These are phyloP conservation scores for Diaporthe citriasiana DNA, from an alignment of 2,329 filamentous ascomycete genomes.

Conservation along the genomic window DNA sequence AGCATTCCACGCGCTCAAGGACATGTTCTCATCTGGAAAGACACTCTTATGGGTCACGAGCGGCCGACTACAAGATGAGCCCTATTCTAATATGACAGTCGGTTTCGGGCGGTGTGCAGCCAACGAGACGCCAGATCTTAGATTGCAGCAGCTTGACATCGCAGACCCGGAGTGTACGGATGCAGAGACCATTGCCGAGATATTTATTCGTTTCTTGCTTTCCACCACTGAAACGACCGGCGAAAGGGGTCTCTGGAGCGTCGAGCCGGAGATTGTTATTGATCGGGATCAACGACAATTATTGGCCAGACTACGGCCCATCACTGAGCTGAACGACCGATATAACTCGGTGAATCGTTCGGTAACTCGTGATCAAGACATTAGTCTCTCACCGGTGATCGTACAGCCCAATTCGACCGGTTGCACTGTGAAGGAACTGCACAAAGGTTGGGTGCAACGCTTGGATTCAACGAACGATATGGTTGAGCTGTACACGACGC, in stretches of 20 bases:
- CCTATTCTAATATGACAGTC: slow-evolving; percentile 47
- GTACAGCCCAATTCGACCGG: neutral
- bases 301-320: slow-evolving; percentile 35
- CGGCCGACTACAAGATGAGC: slow-evolving; percentile 43
- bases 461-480: neutral
- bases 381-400: neutral
- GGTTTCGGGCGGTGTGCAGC: slow-evolving; percentile 44
- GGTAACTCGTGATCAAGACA: neutral
- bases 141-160: slow-evolving; percentile 46
- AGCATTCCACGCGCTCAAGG: slow-evolving; percentile 42
- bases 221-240: neutral
- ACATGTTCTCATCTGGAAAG: slow-evolving; percentile 42
- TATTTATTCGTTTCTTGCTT: slow-evolving; percentile 36
- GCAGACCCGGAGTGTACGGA: slow-evolving; percentile 31
- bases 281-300: slow-evolving; percentile 29
- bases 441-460: neutral
- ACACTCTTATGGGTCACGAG: slow-evolving; percentile 49
- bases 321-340: slow-evolving; percentile 43
- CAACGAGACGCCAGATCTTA: slow-evolving; percentile 43
- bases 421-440: neutral
- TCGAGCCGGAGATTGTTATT: slow-evolving; percentile 44
- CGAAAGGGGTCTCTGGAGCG: slow-evolving; percentile 30
- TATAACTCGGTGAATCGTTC: slow-evolving; percentile 40
- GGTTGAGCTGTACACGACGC: neutral
- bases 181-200: slow-evolving; percentile 41